These are phyloP conservation scores for Diplocarpon mali DNA, from an alignment of 2,329 filamentous ascomycete species.

Conservation along the genomic window DNA sequence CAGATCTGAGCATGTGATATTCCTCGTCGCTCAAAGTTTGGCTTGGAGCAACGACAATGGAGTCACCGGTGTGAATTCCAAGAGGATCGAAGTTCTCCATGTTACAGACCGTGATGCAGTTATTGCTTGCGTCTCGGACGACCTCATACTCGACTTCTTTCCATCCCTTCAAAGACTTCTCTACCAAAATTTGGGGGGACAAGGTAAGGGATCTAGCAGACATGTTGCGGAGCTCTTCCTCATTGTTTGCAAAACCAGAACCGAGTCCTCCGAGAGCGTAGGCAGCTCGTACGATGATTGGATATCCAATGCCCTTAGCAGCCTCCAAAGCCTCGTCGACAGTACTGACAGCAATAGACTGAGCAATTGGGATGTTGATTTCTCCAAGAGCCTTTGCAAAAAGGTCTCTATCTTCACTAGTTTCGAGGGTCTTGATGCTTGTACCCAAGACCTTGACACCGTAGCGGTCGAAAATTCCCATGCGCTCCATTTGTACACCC, in stretches of 20 bases:
- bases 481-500: constrained; percentile 93
- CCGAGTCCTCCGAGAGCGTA: constrained; percentile 94
- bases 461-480: constrained; percentile 91
- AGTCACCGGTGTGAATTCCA: constrained; percentile 96
- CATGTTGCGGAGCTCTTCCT: constrained; percentile 88
- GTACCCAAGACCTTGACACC: constrained; percentile 93
- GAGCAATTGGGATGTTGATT: constrained; percentile 94
- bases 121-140: constrained; percentile 91
- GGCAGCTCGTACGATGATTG: constrained; percentile 94
- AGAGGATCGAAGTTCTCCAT: constrained; percentile 99
- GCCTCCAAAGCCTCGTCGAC: constrained; percentile 87
- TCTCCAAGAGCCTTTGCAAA: constrained; percentile 94
- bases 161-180: constrained; percentile 98
- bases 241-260: constrained; percentile 89
- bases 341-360: constrained; percentile 85
- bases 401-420: constrained; percentile 89
- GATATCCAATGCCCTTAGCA: constrained; percentile 80
- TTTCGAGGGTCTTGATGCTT: constrained; percentile 85
- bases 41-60: constrained; percentile 92
- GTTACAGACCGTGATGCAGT: constrained; percentile 98
- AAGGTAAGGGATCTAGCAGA: constrained; percentile 85
- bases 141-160: constrained; percentile 99
- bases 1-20: constrained; percentile 97
- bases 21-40: constrained; percentile 97
- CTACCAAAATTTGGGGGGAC: constrained; percentile 91